phyloP scores from a whole-genome alignment of 2,329 filamentous ascomycete genomes.

The Fusarium falciforme region DNA sequence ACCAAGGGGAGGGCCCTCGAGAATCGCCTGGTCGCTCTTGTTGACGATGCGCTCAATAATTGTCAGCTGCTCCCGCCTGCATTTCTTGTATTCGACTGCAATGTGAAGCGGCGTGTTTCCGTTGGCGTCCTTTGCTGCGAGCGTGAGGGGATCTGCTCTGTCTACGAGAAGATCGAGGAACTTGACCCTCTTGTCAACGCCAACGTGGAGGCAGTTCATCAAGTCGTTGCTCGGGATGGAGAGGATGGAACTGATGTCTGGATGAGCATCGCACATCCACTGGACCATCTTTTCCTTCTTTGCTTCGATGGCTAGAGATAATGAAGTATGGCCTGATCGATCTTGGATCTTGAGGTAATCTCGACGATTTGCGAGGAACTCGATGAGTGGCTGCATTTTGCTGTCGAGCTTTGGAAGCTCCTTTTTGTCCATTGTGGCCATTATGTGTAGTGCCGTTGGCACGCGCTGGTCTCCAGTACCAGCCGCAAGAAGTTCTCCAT shows the following conservation, averaged over 20 bases:
- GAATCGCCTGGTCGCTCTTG: slow-evolving; percentile 25
- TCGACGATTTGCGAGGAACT: not conserved
- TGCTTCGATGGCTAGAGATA: slow-evolving; percentile 4
- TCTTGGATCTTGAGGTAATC: not conserved
- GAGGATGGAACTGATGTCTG: slow-evolving; percentile 1
- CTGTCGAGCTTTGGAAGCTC: slow-evolving; percentile 25
- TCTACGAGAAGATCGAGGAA: slow-evolving; percentile 30
- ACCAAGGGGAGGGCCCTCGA: not conserved
- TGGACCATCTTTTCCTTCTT: slow-evolving; percentile 2
- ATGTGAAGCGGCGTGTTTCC: slow-evolving; percentile 39
- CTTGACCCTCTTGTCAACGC: slow-evolving; percentile 28
- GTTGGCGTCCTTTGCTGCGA: slow-evolving; percentile 22
- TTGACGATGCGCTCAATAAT: slow-evolving; percentile 29
- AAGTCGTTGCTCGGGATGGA: not conserved
- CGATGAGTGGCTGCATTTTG: slow-evolving; percentile 28
- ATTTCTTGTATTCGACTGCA: slow-evolving; percentile 37
- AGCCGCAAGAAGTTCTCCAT: slow-evolving; percentile 17
- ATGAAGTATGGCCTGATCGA: not conserved
- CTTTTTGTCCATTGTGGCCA: slow-evolving; percentile 29
- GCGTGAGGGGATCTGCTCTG: slow-evolving; percentile 13
- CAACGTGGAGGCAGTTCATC: slow-evolving; percentile 9
- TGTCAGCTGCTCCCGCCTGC: slow-evolving; percentile 29
- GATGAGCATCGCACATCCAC: slow-evolving; percentile 14
- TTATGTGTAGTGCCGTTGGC: slow-evolving; percentile 33
- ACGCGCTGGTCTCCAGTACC: slow-evolving; percentile 18